Evolutionary conservation across 2,329 filamentous ascomycete species (phyloP).

Genomic region (Fusarium marasasianum): DNA sequence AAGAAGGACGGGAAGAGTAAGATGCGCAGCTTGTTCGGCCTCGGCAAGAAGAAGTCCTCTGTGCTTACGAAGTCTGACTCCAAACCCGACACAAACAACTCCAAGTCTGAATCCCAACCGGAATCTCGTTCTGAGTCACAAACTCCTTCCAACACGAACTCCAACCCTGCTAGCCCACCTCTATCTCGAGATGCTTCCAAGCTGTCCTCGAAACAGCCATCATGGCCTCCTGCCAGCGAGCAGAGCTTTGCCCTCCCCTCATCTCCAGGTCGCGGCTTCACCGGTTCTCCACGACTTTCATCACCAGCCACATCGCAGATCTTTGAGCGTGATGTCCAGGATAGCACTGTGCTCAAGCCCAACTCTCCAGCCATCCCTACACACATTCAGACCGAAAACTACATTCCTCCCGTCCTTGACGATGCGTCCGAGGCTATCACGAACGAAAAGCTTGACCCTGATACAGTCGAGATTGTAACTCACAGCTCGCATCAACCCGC

Average conservation of each 20-base stretch:
- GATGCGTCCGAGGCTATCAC: slow-evolving; percentile 94
- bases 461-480: slow-evolving; percentile 92
- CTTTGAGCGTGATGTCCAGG: slow-evolving; percentile 95
- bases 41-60: slow-evolving; percentile 67
- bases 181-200: slow-evolving; percentile 50
- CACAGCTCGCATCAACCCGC: slow-evolving; percentile 86
- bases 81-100: slow-evolving; percentile 16
- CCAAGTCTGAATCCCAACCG: slow-evolving; percentile 23
- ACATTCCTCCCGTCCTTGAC: slow-evolving; percentile 90
- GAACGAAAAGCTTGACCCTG: slow-evolving; percentile 82
- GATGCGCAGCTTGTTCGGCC: slow-evolving; percentile 67
- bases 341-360: slow-evolving; percentile 72
- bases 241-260: slow-evolving; percentile 61
- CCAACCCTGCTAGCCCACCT: slow-evolving; percentile 46
- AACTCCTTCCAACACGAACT: slow-evolving; percentile 49
- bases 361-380: slow-evolving; percentile 87
- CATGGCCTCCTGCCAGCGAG: slow-evolving; percentile 56
- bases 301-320: slow-evolving; percentile 85
- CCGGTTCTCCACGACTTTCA: slow-evolving; percentile 76
- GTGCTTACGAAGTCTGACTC: slow-evolving; percentile 22
- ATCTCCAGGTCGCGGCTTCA: slow-evolving; percentile 73
- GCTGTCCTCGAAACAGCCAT: slow-evolving; percentile 50
- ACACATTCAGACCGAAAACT: slow-evolving; percentile 93
- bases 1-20: slow-evolving; percentile 52
- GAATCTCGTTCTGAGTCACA: slow-evolving; percentile 32